Conservation (phyloP, 2,329 filamentous ascomycete genomes). For the Epichloe bromicola region DNA sequence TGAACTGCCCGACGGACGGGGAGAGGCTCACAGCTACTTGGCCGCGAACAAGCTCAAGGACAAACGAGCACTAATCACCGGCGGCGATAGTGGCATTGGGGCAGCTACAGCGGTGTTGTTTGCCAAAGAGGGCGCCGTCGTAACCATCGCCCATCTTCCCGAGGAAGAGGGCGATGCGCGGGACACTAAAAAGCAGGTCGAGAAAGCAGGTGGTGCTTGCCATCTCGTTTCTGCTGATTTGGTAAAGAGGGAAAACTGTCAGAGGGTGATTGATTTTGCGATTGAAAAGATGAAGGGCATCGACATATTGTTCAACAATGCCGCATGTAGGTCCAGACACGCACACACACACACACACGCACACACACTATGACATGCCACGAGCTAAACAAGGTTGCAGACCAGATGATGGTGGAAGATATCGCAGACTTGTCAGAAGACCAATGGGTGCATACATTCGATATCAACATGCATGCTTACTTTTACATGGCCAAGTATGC, state of each 20-base stretch:
- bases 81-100: constrained; percentile 35
- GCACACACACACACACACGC: no score
- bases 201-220: constrained; percentile 53
- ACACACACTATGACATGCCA: no score
- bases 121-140: constrained; percentile 68
- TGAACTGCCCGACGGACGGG: constrained; percentile 26
- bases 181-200: constrained; percentile 58
- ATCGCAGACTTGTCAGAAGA: constrained; percentile 62
- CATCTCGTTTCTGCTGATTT: constrained; percentile 53
- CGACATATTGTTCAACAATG: constrained; percentile 65
- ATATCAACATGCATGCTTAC: constrained; percentile 71
- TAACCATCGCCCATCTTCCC: constrained; percentile 59
- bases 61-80: constrained; percentile 68
- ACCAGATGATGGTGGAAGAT: constrained; percentile 49
- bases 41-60: constrained; percentile 63
- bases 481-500: constrained; percentile 72
- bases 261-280: constrained; percentile 52
- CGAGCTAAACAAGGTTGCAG: constrained; percentile 6
- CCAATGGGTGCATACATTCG: constrained; percentile 69
- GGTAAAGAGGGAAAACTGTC: constrained; percentile 52
- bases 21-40: constrained; percentile 47
- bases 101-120: constrained; percentile 61
- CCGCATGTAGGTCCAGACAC: constrained; percentile 39
- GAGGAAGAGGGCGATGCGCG: constrained; percentile 66
- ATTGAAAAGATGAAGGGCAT: constrained; percentile 53